Base-by-base conservation (phyloP, 495 filamentous ascomycete species). In the Hypoxylon fragiforme region DNA sequence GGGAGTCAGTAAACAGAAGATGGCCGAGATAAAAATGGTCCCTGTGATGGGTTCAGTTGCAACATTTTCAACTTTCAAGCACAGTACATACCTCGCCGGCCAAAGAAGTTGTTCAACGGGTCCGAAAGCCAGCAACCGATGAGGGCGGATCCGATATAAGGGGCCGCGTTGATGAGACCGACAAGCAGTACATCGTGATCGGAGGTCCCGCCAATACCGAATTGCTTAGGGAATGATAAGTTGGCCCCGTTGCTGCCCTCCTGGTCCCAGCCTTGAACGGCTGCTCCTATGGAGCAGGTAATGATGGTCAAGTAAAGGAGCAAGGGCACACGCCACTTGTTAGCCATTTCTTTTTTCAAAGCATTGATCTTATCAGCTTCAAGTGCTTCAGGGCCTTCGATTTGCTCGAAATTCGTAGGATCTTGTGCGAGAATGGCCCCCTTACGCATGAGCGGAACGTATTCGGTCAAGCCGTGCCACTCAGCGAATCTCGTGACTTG, bases 171-270 rank as follows among this genome's bases (percentile, higher is more conserved):
- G 50, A 88, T 71, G 11, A 86, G 54, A 22, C 85, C 85, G 24
- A 86, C 76, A 21, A 88, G 68, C 77, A 84, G 86, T 16, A 75
- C 65, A 60, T 88, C 81, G 11, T 57, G 54, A 5, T 62, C 52
- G 19, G 65, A 44, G 2, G 57, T 11, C 11, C 73, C 64, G 1
- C 77, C 75, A 31, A 87, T 84, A 14, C 79, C 80, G 53, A 88
- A 83, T 21, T 78, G 77, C 19, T 63, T 50, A 0, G 81, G 81
- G 64, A 86, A 88, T 14, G 76, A 77, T 32, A 89, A 63, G 46
- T 88, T 88, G 22, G 85, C 85, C 37, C 85, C 85, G 53, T 89
- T 88, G 41, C 81, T 83, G n/a, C 84, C 85, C n/a, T 85, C 86
- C 56, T 88, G 84, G 64, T 88, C 85, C 85, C 84, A 87, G 21